Conservation (phyloP, 768 basidiomycete genomes). For the Heimioporus sp. region DNA sequence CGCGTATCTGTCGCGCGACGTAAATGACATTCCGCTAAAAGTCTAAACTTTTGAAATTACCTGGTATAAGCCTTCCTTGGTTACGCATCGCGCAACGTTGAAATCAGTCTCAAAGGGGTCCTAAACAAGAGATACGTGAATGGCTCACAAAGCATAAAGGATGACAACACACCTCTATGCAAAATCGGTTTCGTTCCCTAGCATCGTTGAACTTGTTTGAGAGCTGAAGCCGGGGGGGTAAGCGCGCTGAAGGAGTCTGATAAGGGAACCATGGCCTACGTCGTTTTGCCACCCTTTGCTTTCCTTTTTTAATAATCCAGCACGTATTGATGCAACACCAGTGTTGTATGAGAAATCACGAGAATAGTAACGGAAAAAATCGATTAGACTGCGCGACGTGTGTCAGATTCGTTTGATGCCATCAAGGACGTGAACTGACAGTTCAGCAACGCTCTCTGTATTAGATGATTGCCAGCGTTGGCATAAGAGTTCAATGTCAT, state of each 20-base stretch:
- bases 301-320: constrained; percentile 86
- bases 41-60: constrained; percentile 37
- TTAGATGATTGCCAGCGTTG: constrained; percentile 95
- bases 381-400: constrained; percentile 68
- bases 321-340: constrained; percentile 87
- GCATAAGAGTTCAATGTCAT: constrained; percentile 90
- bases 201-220: constrained; percentile 62
- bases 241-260: neutral
- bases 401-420: constrained; percentile 2
- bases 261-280: constrained; percentile 43
- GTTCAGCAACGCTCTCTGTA: constrained; percentile 86
- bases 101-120: constrained; percentile 97
- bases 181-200: constrained; percentile 90
- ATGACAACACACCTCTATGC: constrained; percentile 76
- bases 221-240: constrained; percentile 35
- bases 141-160: neutral
- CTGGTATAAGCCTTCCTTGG: constrained; percentile 92
- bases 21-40: neutral
- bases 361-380: constrained; percentile 96
- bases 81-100: constrained; percentile 96
- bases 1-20: constrained; percentile 74
- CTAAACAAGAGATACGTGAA: constrained; percentile 36
- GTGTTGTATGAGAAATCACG: constrained; percentile 91
- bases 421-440: constrained; percentile 49
- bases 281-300: constrained; percentile 95